Base-by-base conservation (phyloP, 2,329 filamentous ascomycete species). In the Microdochium paspali region DNA sequence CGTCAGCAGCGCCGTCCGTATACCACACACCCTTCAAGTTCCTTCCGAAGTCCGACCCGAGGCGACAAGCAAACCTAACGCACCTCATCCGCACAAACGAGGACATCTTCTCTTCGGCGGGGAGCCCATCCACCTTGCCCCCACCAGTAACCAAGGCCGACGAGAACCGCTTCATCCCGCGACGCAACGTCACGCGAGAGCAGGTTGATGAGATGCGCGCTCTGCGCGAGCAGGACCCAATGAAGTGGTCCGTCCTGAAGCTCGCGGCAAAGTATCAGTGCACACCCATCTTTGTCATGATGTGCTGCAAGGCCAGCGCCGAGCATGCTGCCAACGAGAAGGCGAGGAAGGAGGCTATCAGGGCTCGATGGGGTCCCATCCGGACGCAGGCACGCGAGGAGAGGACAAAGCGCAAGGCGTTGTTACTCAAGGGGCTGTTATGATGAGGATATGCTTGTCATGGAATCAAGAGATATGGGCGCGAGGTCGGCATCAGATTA, bases 11-110 rank as follows among this genome's bases (percentile, higher is more conserved):
- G 48, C 67, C 75, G 3, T 74, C 77, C n/a, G 78, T 81, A 49
- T 72, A 71, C 57, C 76, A 84, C 66, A 84, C 80, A n/a, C 80
- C 80, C 48, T 75, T 81, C 66, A 76, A 80, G 60, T 84, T 84
- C 65, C 73, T 84, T 25, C 80, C 80, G 47, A 71, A 69, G 45
- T 63, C 59, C 53, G 78, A 81, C 58, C 74, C 76, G 15, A 73
- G 77, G 44, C 73, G 76, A 24, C 64, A 66, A 46, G 69, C 71
- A 44, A 71, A 74, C 61, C 64, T 77, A 35, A 63, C 66, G 15
- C 50, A 58, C 58, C 26, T 58, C 63, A 12, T 47, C 56, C 24
- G 59, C 56, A 15, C 13, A 15, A 40, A 21, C 35, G 18, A 21
- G 13, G 18, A 21, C 35, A 20, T 18, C 35, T 7, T 21, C 35